A percentile compares a stretch with the other conserved stretches of the same genome.
These are phyloP conservation scores for Paraphoma sp. DNA, from an alignment of 2,329 filamentous ascomycete genomes.

Conservation along the genomic window DNA sequence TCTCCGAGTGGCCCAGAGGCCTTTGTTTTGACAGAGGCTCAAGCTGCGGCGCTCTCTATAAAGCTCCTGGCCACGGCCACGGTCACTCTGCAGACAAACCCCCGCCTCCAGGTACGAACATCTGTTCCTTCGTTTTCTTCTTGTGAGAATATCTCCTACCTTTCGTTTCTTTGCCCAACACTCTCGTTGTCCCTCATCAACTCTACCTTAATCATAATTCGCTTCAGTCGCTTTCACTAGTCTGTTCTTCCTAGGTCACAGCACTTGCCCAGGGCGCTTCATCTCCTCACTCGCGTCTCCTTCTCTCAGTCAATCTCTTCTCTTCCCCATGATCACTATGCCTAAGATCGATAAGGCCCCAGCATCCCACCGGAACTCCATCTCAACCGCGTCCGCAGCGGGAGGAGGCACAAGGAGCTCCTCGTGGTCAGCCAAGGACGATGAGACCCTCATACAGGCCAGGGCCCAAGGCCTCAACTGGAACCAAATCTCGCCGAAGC, in stretches of 20 bases:
- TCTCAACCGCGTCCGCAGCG: constrained; percentile 41
- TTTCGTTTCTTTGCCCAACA: constrained; percentile 35
- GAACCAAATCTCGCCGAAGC: constrained; percentile 76
- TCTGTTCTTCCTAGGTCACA: constrained; percentile 20
- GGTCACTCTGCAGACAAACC: constrained; percentile 31
- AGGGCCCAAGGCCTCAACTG: constrained; percentile 81
- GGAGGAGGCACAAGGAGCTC: constrained; percentile 46
- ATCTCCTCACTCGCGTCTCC: constrained; percentile 17
- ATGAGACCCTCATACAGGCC: constrained; percentile 74
- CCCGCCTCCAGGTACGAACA: constrained; percentile 33
- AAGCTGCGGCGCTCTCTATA: constrained; percentile 41
- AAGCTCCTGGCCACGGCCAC: constrained; percentile 31
- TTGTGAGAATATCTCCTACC: constrained; percentile 38
- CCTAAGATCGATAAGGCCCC: constrained; percentile 51
- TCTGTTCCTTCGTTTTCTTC: constrained; percentile 42
- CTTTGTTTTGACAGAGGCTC: constrained; percentile 33
- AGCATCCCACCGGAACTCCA: constrained; percentile 35
- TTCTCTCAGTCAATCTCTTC: constrained; percentile 6
- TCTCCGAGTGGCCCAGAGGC: constrained; percentile 42
- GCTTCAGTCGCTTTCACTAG: constrained; percentile 31
- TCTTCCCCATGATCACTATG: constrained; percentile 49
- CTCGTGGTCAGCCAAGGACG: constrained; percentile 75
- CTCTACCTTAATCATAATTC: constrained; percentile 42
- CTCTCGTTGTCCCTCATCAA: constrained; percentile 36
- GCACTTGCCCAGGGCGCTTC: constrained; percentile 18